These are phyloP conservation scores for Leptodermis oblonga DNA, from an alignment of 257 asterid genomes.

Conservation along the genomic window DNA sequence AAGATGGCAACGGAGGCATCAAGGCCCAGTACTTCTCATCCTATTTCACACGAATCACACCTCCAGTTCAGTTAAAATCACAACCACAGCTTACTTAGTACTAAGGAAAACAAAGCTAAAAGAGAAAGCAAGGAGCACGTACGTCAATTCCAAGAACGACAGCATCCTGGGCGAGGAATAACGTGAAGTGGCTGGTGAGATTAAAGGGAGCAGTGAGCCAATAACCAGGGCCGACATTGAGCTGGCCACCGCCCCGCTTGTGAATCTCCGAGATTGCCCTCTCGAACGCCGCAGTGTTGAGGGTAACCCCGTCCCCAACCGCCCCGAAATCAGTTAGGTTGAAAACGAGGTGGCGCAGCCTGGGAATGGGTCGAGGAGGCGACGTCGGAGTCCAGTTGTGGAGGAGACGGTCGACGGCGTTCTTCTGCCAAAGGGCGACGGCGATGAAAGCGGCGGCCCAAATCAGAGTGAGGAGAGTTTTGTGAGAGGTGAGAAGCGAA, in stretches of 20 bases:
- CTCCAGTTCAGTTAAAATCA: slow-evolving; percentile 14
- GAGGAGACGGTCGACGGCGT: slow-evolving; percentile 46
- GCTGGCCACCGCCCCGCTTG: slow-evolving; percentile 86
- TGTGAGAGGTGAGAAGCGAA: slow-evolving; percentile 34
- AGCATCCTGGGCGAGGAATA: slow-evolving; percentile 68
- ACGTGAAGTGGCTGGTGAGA: slow-evolving; percentile 82
- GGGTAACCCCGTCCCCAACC: slow-evolving; percentile 72
- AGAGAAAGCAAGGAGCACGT: slow-evolving; percentile 19
- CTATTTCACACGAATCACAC: slow-evolving; percentile 31
- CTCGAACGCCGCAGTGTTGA: slow-evolving; percentile 70
- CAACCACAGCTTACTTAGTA: neutral
- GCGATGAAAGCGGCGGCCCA: slow-evolving; percentile 75
- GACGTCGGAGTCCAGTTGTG: slow-evolving; percentile 27
- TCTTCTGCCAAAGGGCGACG: slow-evolving; percentile 56
- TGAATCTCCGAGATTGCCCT: slow-evolving; percentile 62
- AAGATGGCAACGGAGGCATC: slow-evolving; percentile 96
- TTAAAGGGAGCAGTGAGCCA: slow-evolving; percentile 96
- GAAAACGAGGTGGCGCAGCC: slow-evolving; percentile 58
- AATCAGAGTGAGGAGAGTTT: slow-evolving; percentile 42
- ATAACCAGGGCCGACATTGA: slow-evolving; percentile 62
- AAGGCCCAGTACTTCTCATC: slow-evolving; percentile 77
- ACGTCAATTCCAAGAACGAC: slow-evolving; percentile 81
- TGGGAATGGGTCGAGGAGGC: slow-evolving; percentile 55
- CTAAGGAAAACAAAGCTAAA: neutral
- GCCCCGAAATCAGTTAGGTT: slow-evolving; percentile 80